phyloP scores from a whole-genome alignment of 352 stramenopile species.

The Phytophthora podocarpi region DNA sequence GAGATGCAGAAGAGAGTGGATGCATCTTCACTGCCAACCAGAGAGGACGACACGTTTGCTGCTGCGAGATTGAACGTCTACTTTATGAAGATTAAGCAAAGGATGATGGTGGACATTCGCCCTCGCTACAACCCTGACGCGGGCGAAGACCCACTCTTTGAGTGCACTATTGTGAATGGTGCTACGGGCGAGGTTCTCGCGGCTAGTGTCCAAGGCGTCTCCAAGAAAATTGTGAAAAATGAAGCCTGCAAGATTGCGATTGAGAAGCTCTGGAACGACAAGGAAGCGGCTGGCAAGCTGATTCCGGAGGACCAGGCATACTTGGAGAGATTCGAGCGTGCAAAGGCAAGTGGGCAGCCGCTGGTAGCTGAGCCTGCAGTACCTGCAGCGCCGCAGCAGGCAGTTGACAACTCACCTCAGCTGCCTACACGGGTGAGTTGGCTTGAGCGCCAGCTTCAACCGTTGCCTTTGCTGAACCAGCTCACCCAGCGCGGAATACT shows the following conservation, averaged over 20 bases:
- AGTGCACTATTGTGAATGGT: slow-evolving; percentile 55
- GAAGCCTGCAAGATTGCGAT: slow-evolving; percentile 65
- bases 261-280: slow-evolving; percentile 80
- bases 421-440: slow-evolving; percentile 41
- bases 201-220: slow-evolving; percentile 54
- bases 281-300: slow-evolving; percentile 59
- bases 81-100: slow-evolving; percentile 70
- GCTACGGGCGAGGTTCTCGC: slow-evolving; percentile 47
- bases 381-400: not conserved
- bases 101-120: slow-evolving; percentile 53
- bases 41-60: slow-evolving; percentile 73
- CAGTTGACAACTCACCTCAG: not conserved
- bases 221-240: slow-evolving; percentile 79
- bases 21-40: slow-evolving; percentile 44
- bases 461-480: slow-evolving; percentile 60
- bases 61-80: slow-evolving; percentile 58
- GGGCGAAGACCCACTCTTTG: slow-evolving; percentile 66
- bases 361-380: not conserved
- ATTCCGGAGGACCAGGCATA: slow-evolving; percentile 64
- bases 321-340: slow-evolving; percentile 51
- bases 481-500: slow-evolving; percentile 51
- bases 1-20: slow-evolving; percentile 41
- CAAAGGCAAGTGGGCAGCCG: slow-evolving; percentile 19
- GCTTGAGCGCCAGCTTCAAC: slow-evolving; percentile 49
- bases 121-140: slow-evolving; percentile 49